Percentiles rank a stretch among this genome's conserved stretches.
Evolutionary conservation across 768 basidiomycete species (phyloP).

Genomic region (Cystoderma amianthinum): DNA sequence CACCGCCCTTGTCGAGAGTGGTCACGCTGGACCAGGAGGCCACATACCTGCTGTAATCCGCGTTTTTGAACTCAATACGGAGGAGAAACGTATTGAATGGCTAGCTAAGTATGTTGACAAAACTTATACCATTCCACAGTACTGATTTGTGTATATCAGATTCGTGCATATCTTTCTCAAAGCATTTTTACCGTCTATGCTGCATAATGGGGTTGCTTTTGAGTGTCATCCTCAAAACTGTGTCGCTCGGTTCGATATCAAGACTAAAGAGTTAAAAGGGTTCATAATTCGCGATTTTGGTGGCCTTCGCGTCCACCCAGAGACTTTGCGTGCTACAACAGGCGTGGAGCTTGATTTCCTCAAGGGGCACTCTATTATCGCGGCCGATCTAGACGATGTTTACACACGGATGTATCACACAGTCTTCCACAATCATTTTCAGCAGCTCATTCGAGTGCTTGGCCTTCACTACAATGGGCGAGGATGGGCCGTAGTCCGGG

Average conservation of each 20-base stretch:
- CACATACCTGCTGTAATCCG: slow-evolving; percentile 41
- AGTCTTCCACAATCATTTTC: slow-evolving; percentile 51
- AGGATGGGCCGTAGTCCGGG: slow-evolving; percentile 45
- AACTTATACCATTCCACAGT: too few relatives aligned
- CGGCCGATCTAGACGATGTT: slow-evolving; percentile 44
- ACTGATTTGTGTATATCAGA: too few relatives aligned
- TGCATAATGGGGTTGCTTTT: slow-evolving; percentile 51
- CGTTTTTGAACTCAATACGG: slow-evolving; percentile 42
- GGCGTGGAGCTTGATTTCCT: slow-evolving; percentile 42
- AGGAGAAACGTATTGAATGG: slow-evolving; percentile 42
- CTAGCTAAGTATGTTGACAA: slow-evolving; percentile 40
- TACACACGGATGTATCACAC: slow-evolving; percentile 54
- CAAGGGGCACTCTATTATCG: slow-evolving; percentile 42
- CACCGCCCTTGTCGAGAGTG: slow-evolving; percentile 48
- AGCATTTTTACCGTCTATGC: slow-evolving; percentile 49
- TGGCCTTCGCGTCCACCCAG: slow-evolving; percentile 44
- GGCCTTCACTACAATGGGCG: slow-evolving; percentile 47
- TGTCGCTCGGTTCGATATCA: slow-evolving; percentile 42
- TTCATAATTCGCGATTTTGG: slow-evolving; percentile 57
- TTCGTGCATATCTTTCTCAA: slow-evolving; percentile 42
- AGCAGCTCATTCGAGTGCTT: slow-evolving; percentile 51
- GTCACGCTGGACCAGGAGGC: slow-evolving; percentile 38
- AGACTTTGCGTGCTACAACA: slow-evolving; percentile 41
- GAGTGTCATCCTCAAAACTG: slow-evolving; percentile 59
- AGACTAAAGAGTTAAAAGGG: slow-evolving; percentile 41